Evolutionary conservation across 2,329 filamentous ascomycete species (phyloP), one percentile per base, ranked within the genome.

Genomic region (Cercospora nicotianae): DNA sequence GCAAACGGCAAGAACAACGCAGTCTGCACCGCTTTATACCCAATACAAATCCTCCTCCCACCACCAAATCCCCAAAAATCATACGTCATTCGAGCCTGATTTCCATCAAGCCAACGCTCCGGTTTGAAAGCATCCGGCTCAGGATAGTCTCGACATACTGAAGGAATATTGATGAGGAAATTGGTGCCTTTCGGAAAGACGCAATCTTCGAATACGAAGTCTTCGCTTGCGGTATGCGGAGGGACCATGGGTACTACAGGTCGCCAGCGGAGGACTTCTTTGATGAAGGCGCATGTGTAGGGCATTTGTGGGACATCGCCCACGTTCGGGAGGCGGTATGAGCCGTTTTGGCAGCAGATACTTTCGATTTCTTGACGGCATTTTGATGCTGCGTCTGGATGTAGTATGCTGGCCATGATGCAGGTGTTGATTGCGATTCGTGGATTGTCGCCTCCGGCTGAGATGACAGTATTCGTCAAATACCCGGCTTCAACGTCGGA

Each of bases 21-120:
- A 31, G 66, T 59, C 63, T 65, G 66, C 5, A 62, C 66, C 4
- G 63, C 58, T 39, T 65, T 68, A 20, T 68, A 65, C 10, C 66
- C 66, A 63, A 68, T 68, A 42, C 66, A 68, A n/a, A 68, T 57
- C 36, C 66, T 39, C 23, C 63, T 28, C 3, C 66, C 66, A 9
- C 66, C 66, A 5, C 66, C 66, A 33, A 68, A 68, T 0, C 66
- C 66, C 66, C 66, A 68, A 18, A 68, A 68, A n/a, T 65, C 33
- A 12, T 65, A 39, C 13, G 63, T 68, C 16, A 68, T n/a, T 13
- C 59, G 42, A 12, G 58, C 36, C 23, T 59, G 57, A 18, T 64
- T 62, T 0, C 64, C 63, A 59, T 63, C 63, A 30, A 68, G 48
- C 66, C 66, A 68, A 5, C 66, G 57, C 18, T 68, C 66, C 1